Percentiles rank a stretch among this genome's conserved stretches.
Conservation (phyloP, 257 asterid genomes). For the Apocynum venetum region DNA sequence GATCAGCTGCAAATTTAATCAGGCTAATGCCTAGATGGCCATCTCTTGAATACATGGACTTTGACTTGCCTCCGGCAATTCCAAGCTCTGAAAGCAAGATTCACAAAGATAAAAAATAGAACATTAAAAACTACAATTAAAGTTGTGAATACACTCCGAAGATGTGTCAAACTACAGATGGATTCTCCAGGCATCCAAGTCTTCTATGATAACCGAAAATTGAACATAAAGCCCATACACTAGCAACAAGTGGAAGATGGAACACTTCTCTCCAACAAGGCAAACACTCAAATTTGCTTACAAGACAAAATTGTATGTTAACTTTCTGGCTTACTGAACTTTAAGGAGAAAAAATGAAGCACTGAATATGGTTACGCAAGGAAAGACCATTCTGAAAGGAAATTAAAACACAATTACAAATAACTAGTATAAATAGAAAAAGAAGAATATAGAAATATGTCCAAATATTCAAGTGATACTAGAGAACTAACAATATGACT, state of each 20-base stretch:
- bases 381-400: too few relatives aligned
- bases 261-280: neutral
- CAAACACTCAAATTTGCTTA: neutral
- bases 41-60: constrained; percentile 68
- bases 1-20: constrained; percentile 63
- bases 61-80: constrained; percentile 66
- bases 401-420: too few relatives aligned
- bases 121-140: neutral
- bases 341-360: neutral
- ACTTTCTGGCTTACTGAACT: neutral
- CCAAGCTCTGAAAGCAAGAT: constrained; percentile 70
- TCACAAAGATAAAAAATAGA: constrained; percentile 7
- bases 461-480: neutral
- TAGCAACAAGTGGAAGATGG: neutral
- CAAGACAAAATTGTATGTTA: neutral
- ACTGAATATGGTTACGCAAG: neutral
- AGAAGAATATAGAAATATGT: neutral
- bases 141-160: neutral
- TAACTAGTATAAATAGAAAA: neutral
- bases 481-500: neutral
- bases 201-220: neutral
- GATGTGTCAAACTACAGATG: neutral
- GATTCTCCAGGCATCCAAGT: neutral
- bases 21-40: constrained; percentile 79
- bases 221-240: neutral